Conservation (phyloP, 495 filamentous ascomycete species). For the Penicillium pancosmium region DNA sequence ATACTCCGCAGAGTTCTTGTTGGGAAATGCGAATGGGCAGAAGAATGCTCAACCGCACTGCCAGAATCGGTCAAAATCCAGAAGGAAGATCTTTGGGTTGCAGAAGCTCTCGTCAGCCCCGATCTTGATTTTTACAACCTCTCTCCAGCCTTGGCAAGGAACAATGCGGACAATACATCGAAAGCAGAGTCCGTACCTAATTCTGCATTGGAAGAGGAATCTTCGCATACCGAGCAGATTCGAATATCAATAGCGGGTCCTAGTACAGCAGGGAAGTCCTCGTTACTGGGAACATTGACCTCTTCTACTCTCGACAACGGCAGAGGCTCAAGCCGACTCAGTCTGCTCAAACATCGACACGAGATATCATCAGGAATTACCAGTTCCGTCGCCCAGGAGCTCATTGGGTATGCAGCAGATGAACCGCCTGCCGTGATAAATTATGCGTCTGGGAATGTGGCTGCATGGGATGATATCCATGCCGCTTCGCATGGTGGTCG, state of each 20-base stretch:
- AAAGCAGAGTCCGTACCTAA: constrained; percentile 6
- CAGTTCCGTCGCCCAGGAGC: constrained; percentile 88
- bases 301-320: constrained; percentile 91
- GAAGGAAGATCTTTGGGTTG: constrained; percentile 75
- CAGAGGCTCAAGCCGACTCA: constrained; percentile 82
- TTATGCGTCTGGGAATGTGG: constrained; percentile 81
- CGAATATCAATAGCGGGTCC: constrained; percentile 90
- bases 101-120: constrained; percentile 79
- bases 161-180: constrained; percentile 5
- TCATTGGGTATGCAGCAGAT: constrained; percentile 73
- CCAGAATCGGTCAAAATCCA: constrained; percentile 25
- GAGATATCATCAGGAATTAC: constrained; percentile 91
- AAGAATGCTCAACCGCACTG: constrained; percentile 34
- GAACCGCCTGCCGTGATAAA: constrained; percentile 64
- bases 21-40: constrained; percentile 80
- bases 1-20: constrained; percentile 83
- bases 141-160: constrained; percentile 14
- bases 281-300: constrained; percentile 82
- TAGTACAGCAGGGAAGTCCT: constrained; percentile 93
- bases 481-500: constrained; percentile 69
- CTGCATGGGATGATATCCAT: constrained; percentile 95
- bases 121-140: constrained; percentile 50
- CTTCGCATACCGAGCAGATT: constrained; percentile 67
- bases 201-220: constrained; percentile 24
- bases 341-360: constrained; percentile 89